Percentiles rank a stretch among this genome's conserved stretches.
Evolutionary conservation across 2,329 filamentous ascomycete genomes (phyloP).

Genomic region (Kalaharituber pfeilii): DNA sequence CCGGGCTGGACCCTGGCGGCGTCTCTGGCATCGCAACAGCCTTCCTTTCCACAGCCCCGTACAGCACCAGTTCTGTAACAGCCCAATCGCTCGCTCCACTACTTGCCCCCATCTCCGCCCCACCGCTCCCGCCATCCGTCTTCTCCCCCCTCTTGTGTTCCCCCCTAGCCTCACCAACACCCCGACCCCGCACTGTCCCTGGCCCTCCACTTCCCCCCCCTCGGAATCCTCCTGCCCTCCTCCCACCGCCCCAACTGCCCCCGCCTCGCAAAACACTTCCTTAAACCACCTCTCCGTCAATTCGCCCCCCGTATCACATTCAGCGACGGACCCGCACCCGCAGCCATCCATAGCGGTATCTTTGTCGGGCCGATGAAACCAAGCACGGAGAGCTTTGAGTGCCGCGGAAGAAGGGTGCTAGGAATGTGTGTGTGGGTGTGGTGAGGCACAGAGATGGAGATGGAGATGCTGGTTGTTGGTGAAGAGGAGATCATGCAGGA

Average conservation of each 20-base stretch:
- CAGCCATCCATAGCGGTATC: slow-evolving; percentile 18
- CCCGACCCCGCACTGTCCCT: slow-evolving; percentile 19
- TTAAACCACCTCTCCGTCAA: slow-evolving; percentile 15
- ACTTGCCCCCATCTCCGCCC: slow-evolving; percentile 4
- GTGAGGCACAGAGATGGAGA: neutral
- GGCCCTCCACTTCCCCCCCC: slow-evolving; percentile 5
- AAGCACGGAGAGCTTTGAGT: neutral
- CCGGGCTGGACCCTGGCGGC: neutral
- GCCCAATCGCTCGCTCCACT: slow-evolving; percentile 16
- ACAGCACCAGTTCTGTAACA: slow-evolving; percentile 18
- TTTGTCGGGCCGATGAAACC: slow-evolving; percentile 12
- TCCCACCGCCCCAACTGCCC: slow-evolving; percentile 10
- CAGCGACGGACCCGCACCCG: slow-evolving; percentile 18
- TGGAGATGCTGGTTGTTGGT: too few relatives aligned
- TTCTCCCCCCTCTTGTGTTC: slow-evolving; percentile 17
- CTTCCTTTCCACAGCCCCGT: slow-evolving; percentile 10
- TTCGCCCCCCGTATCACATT: slow-evolving; percentile 15
- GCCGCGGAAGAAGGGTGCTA: neutral
- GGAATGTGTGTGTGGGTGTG: neutral
- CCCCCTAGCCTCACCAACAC: slow-evolving; percentile 14
- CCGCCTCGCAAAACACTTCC: slow-evolving; percentile 20
- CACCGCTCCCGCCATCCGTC: slow-evolving; percentile 4
- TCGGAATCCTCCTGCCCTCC: neutral
- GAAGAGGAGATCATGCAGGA: too few relatives aligned
- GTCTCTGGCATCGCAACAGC: slow-evolving; percentile 14